A percentile compares a stretch with the other conserved stretches of the same genome.
These are phyloP conservation scores for Neocucurbitaria cava DNA, from an alignment of 2,329 filamentous ascomycete genomes.

Conservation along the genomic window DNA sequence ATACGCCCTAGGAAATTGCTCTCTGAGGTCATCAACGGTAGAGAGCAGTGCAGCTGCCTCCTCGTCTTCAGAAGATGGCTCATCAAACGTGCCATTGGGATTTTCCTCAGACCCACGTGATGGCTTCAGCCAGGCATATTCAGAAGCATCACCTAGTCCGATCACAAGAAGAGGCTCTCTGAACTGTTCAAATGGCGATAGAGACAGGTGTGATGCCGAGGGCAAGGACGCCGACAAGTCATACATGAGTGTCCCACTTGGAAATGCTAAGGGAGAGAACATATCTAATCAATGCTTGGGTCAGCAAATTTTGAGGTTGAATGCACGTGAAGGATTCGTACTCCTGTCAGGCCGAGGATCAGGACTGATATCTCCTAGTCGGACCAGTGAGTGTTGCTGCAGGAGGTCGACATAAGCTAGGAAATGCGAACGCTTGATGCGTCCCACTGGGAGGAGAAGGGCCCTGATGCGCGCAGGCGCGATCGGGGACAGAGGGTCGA, in stretches of 20 bases:
- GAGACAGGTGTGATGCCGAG: constrained; percentile 76
- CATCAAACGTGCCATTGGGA: constrained; percentile 12
- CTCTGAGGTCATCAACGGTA: constrained; percentile 73
- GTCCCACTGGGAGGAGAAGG: constrained; percentile 84
- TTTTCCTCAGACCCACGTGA: constrained; percentile 40
- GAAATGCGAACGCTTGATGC: constrained; percentile 83
- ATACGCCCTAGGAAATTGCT: constrained; percentile 76
- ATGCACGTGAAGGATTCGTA: constrained; percentile 55
- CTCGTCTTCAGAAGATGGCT: constrained; percentile 23
- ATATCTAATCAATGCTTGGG: constrained; percentile 67
- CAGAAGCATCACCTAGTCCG: constrained; percentile 81
- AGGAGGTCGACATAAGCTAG: constrained; percentile 78
- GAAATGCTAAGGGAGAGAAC: constrained; percentile 91
- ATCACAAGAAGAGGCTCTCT: constrained; percentile 84
- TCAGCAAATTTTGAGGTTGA: constrained; percentile 37
- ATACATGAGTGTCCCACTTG: constrained; percentile 84
- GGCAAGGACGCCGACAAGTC: constrained; percentile 82
- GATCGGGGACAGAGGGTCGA: constrained; percentile 83
- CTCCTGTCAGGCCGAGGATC: constrained; percentile 86
- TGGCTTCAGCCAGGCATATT: constrained; percentile 59
- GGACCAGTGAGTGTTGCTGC: constrained; percentile 79
- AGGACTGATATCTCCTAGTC: constrained; percentile 83
- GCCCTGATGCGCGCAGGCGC: constrained; percentile 90
- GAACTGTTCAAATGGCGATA: constrained; percentile 90
- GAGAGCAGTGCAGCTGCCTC: constrained; percentile 56